Evolutionary conservation across 495 filamentous ascomycete genomes (phyloP).

Genomic region (Copromyces sp.): DNA sequence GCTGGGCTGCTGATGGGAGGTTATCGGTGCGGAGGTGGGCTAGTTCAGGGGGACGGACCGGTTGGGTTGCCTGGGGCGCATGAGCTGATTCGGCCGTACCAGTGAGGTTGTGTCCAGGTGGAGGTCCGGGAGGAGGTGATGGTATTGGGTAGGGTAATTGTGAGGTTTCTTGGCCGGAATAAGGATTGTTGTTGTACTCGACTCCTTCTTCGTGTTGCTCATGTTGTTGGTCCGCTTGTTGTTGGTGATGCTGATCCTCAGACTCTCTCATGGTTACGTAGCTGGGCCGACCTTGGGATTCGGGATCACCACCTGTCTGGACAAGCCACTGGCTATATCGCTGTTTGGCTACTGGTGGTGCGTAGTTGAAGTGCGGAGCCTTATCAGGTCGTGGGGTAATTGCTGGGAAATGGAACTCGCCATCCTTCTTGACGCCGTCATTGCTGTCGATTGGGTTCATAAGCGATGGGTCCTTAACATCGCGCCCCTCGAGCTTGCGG

Average conservation of each 20-base stretch:
- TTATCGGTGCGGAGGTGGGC: slow-evolving; percentile 42
- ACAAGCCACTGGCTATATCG: slow-evolving; percentile 26
- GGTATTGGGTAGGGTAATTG: background rate
- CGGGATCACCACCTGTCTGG: slow-evolving; percentile 8
- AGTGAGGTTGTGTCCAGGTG: background rate
- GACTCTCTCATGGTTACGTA: slow-evolving; percentile 8
- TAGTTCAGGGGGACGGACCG: slow-evolving; percentile 34
- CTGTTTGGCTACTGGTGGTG: slow-evolving; percentile 34
- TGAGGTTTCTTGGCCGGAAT: background rate
- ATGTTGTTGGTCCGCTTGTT: slow-evolving; percentile 4
- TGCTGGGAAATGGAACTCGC: slow-evolving; percentile 46
- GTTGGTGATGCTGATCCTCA: background rate
- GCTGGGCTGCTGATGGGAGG: slow-evolving; percentile 13
- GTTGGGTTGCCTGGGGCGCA: slow-evolving; percentile 1
- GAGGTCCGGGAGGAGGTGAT: background rate
- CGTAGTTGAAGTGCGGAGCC: slow-evolving; percentile 43
- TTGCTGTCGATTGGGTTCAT: slow-evolving; percentile 7
- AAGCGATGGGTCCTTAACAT: slow-evolving; percentile 9
- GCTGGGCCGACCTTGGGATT: slow-evolving; percentile 14
- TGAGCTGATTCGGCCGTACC: background rate
- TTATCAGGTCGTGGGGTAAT: slow-evolving; percentile 26
- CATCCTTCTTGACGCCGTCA: slow-evolving; percentile 24
- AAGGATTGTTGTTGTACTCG: slow-evolving; percentile 1
- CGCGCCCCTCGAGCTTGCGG: slow-evolving; percentile 33
- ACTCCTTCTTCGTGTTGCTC: slow-evolving; percentile 1